Base-by-base conservation (phyloP, 306 rosid genomes). In the Acmispon strigosus region DNA sequence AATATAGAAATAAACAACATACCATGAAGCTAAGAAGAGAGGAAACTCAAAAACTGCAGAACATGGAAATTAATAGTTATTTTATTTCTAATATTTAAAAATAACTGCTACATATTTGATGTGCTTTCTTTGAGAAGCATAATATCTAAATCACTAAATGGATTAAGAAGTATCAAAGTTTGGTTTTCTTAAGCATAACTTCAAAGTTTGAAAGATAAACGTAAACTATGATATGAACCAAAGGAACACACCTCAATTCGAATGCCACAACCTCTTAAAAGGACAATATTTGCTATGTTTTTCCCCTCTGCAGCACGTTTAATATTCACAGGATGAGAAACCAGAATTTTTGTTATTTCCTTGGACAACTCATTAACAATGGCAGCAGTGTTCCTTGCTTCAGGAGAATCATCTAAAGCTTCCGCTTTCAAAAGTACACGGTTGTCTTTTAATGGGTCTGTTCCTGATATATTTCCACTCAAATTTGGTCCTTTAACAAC, bases 401-500 rank as follows among this genome's bases (percentile, higher is more conserved):
- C 97, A 73, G 80, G 77, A 73, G 92, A 84, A 76, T 82, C 89
- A 56, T 94, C 99, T 70, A 91, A 75, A 72, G 95, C 87, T 83
- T 91, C 92, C 63, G 87, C 97, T 86, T 91, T 87, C 89, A 91
- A 84, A 74, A 86, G 96, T 69, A 94, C 74, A 68, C 95, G 92
- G 79, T 94, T 91, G 80, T 94, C 97, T 83, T 94, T 91, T 72
- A 94, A 81, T 1, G 96, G 97, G 71, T 94, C 92, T 39, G 99
- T 89, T 79, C 97, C 99, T 4, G 99, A 94, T 78, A 94, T 91
- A 67, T 94, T 94, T 76, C 99, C 97, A 53, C 97, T 91, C 77
- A 94, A 75, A 55, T 65, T 86, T 75, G 97, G 96, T 73, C 99
- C 96, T 83, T 91, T 91, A 34, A 89, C 96, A 39, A 91, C 99